These are phyloP conservation scores for Salinomyces thailandicus DNA, from an alignment of 2,329 filamentous ascomycete species.

Conservation along the genomic window DNA sequence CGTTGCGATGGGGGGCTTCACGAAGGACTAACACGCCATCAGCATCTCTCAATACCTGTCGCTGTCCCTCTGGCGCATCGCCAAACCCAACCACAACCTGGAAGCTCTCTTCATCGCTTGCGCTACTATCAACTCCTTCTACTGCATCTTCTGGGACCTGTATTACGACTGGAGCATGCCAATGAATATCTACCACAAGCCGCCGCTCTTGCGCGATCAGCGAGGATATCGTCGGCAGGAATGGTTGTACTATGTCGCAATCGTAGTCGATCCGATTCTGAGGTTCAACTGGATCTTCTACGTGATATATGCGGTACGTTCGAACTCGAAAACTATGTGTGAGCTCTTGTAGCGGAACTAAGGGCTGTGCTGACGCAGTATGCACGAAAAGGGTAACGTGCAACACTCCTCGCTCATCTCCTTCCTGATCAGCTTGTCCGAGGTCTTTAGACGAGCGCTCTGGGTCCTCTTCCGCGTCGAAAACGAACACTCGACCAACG, in stretches of 20 bases:
- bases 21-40: too few species aligned
- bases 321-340: too few species aligned
- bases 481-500: constrained; percentile 93
- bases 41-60: constrained; percentile 66
- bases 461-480: constrained; percentile 93
- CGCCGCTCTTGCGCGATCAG: constrained; percentile 56
- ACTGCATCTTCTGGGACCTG: constrained; percentile 83
- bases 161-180: constrained; percentile 74
- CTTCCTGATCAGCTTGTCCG: constrained; percentile 66
- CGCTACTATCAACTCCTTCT: constrained; percentile 71
- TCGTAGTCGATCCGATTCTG: constrained; percentile 71
- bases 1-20: too few species aligned
- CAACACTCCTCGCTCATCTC: constrained; percentile 77
- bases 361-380: too few species aligned
- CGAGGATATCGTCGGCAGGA: constrained; percentile 61
- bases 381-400: constrained; percentile 47
- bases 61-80: constrained; percentile 73
- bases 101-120: constrained; percentile 67
- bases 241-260: constrained; percentile 80
- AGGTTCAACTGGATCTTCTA: constrained; percentile 95
- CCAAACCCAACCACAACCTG: constrained; percentile 45
- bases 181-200: constrained; percentile 39
- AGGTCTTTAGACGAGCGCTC: constrained; percentile 74
- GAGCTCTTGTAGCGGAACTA: too few species aligned
- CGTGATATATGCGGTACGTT: constrained; percentile 58